Evolutionary conservation across 768 basidiomycete species (phyloP), one percentile per base, ranked within the genome.

Genomic region (Phlebiopsis gigantea): DNA sequence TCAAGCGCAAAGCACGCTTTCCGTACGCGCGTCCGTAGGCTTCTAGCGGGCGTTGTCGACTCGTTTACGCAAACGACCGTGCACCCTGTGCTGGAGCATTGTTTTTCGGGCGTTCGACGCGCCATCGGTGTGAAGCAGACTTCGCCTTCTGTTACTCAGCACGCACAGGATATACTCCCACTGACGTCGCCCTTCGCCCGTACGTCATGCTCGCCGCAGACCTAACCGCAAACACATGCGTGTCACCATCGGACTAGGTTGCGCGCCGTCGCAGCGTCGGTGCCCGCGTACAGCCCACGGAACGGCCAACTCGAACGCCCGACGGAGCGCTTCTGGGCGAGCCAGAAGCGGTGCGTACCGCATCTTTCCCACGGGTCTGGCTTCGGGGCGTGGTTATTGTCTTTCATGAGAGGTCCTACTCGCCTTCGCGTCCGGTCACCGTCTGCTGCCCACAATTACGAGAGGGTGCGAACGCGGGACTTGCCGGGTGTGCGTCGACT

Each of bases 241-340:
- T 9, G 29, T 7, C 28, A 15, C 29, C 48, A 28, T 50, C 48
- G 48, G 48, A 14, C 14, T n/a, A 29, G 7, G 7, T 14, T 14
- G 29, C 29, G 5, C 28, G 48, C 48, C 48, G 48, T 42, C n/a
- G 39, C 14, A 41, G 51, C 31, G 39, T 53, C 51, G 51, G 42
- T 15, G 39, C 42, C 51, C 34, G 51, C n/a, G 51, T 31, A 53
- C 51, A 41, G 51, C 51, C 34, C 34, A 31, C 51, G 51, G 51
- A 53, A 53, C 51, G 51, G 51, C 7, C 19, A 17, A 22, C 10
- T 7, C 7, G 51, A 53, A 53, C 51, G 51, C 51, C 51, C 51
- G 51, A 53, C 51, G 51, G 51, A 42, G 51, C 51, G 51, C 51
- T n/a, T 29, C 15, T 24, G n/a, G 29, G 29, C 30, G 2, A 5